A percentile compares a stretch with the other conserved stretches of the same genome.
Evolutionary conservation across 1,284 basidiomycete species (phyloP).

Genomic region (Moesziomyces sp.): DNA sequence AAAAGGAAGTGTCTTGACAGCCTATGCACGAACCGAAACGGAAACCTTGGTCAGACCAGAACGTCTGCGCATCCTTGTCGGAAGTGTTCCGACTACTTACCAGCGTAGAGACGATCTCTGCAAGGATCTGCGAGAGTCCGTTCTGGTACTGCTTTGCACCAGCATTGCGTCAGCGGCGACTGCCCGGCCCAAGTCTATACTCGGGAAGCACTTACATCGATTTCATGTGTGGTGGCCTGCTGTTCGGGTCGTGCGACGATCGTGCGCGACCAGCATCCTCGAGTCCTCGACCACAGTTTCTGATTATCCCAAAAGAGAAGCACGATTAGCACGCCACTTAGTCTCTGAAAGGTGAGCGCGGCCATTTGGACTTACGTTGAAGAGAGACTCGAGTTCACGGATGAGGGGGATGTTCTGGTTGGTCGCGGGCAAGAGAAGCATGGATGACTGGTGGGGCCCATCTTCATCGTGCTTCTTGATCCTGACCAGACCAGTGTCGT

Average conservation of each 20-base stretch:
- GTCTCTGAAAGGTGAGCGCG: too few species aligned
- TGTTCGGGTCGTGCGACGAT: too few species aligned
- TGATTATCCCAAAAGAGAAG: background rate
- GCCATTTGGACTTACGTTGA: conserved; percentile 5
- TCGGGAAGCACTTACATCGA: conserved; percentile 5
- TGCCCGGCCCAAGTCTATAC: background rate
- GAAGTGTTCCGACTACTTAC: conserved; percentile 6
- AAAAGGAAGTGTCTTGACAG: background rate
- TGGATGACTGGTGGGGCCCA: background rate
- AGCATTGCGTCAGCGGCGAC: background rate
- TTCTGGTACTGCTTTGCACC: conserved; percentile 9
- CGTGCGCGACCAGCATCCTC: background rate
- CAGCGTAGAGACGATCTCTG: conserved; percentile 7
- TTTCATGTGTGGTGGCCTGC: background rate
- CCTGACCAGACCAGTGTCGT: conserved; percentile 7
- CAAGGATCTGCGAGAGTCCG: conserved; percentile 28
- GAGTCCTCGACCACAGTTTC: conserved; percentile 1
- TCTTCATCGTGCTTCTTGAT: conserved; percentile 2
- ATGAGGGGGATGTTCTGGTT: conserved; percentile 1
- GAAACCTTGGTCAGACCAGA: background rate
- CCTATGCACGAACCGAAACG: background rate
- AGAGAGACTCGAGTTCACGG: conserved; percentile 11
- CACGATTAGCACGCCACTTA: background rate
- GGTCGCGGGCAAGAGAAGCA: conserved; percentile 2
- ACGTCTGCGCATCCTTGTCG: too few species aligned